These are phyloP conservation scores for Chalciporus sp. DNA, from an alignment of 1,284 basidiomycete species.

Conservation along the genomic window DNA sequence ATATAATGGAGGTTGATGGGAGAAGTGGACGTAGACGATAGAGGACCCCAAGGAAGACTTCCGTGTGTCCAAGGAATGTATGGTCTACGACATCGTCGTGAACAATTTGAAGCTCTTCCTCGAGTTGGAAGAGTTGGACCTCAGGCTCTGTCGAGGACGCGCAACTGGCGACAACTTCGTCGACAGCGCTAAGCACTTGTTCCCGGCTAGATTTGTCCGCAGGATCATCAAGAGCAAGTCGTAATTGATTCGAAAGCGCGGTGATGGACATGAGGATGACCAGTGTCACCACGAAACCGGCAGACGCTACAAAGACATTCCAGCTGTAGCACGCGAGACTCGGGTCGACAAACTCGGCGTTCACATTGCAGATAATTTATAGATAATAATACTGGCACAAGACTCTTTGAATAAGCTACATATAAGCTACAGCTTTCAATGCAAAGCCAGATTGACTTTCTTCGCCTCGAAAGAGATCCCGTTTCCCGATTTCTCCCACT, in stretches of 20 bases:
- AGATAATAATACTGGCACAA: background rate
- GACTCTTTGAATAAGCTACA: background rate
- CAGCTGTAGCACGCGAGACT: conserved; percentile 2
- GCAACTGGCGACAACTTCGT: conserved; percentile 55
- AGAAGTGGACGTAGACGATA: conserved; percentile 63
- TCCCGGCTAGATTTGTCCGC: conserved; percentile 41
- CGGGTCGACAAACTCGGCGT: conserved; percentile 1
- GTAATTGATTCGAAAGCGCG: conserved; percentile 53
- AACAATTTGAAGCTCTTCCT: conserved; percentile 67
- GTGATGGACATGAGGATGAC: conserved; percentile 38
- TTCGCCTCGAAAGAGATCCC: conserved; percentile 21
- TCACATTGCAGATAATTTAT: background rate
- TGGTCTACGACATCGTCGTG: conserved; percentile 66
- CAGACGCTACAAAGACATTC: conserved; percentile 3
- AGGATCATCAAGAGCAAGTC: conserved; percentile 53
- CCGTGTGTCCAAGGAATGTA: conserved; percentile 57
- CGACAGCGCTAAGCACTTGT: conserved; percentile 51
- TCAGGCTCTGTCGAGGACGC: conserved; percentile 48
- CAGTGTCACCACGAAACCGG: conserved; percentile 13
- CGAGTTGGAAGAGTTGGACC: conserved; percentile 49
- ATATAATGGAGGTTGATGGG: conserved; percentile 64
- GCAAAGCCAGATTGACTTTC: conserved; percentile 4
- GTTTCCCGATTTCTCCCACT: conserved; percentile 34
- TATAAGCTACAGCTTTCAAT: background rate
- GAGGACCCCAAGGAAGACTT: conserved; percentile 66